phyloP scores from a whole-genome alignment of 2,329 filamentous ascomycete species.

The Cordyceps sp. region DNA sequence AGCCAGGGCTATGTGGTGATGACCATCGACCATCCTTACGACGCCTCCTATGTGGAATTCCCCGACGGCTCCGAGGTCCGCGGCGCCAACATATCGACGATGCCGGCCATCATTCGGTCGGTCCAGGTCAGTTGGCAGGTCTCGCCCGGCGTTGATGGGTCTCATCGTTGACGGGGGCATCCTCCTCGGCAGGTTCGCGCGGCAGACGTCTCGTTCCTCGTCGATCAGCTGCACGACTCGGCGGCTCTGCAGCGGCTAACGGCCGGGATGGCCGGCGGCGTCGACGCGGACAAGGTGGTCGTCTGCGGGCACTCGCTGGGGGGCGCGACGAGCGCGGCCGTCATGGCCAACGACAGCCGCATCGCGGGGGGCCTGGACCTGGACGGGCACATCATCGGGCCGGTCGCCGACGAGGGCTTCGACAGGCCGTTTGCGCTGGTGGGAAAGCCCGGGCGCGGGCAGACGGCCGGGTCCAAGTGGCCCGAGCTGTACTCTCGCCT shows the following conservation, averaged over 20 bases:
- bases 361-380: slow-evolving; percentile 18
- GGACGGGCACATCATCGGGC: slow-evolving; percentile 15
- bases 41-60: slow-evolving; percentile 23
- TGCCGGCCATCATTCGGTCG: not conserved
- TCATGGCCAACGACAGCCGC: slow-evolving; percentile 11
- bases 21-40: slow-evolving; percentile 28
- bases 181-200: slow-evolving; percentile 10
- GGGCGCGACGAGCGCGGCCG: slow-evolving; percentile 14
- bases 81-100: slow-evolving; percentile 6
- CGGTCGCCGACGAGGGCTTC: slow-evolving; percentile 6
- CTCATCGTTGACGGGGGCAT: not conserved
- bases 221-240: slow-evolving; percentile 11
- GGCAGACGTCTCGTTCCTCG: slow-evolving; percentile 16
- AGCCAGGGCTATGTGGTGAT: slow-evolving; percentile 25
- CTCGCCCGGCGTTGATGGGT: not conserved
- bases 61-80: slow-evolving; percentile 16
- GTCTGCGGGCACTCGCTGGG: slow-evolving; percentile 20
- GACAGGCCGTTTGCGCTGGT: slow-evolving; percentile 7
- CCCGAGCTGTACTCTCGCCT: slow-evolving; percentile 3
- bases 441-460: slow-evolving; percentile 5
- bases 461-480: slow-evolving; percentile 6
- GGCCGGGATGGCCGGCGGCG: not conserved
- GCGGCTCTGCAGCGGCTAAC: slow-evolving; percentile 1
- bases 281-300: slow-evolving; percentile 5
- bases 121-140: not conserved